phyloP scores from a whole-genome alignment of 2,329 filamentous ascomycete species.

The Podosphaera leucotricha region DNA sequence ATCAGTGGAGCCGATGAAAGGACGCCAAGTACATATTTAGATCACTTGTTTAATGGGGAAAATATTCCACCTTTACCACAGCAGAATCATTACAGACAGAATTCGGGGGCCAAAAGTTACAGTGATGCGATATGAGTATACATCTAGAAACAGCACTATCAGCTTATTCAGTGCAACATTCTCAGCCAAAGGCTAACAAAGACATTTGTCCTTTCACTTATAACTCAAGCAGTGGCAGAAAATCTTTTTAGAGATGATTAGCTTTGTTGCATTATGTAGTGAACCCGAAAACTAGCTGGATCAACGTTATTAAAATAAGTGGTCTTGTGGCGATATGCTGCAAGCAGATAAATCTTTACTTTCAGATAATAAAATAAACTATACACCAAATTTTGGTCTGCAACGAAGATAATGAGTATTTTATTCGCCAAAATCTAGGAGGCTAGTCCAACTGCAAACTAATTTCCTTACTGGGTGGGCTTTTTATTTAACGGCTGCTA shows the following conservation, averaged over 20 bases:
- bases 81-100: constrained; percentile 1
- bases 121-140: neutral
- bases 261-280: no score
- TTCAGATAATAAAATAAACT: no score
- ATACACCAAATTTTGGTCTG: no score
- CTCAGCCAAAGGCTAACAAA: neutral
- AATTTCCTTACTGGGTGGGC: neutral
- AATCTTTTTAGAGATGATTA: no score
- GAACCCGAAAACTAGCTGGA: no score
- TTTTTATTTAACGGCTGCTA: no score
- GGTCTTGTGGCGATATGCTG: no score
- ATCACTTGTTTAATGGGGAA: constrained; percentile 56
- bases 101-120: neutral
- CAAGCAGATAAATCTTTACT: no score
- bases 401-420: no score
- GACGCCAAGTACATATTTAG: constrained; percentile 71
- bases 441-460: neutral
- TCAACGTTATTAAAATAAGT: no score
- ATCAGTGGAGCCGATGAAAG: constrained; percentile 32
- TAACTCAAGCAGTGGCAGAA: no score
- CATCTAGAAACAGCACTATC: neutral
- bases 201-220: no score
- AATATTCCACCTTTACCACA: constrained; percentile 7
- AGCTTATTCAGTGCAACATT: neutral
- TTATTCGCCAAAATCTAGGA: neutral